Base-by-base conservation (phyloP, 2,329 filamentous ascomycete species). In the Fusarium napiforme region DNA sequence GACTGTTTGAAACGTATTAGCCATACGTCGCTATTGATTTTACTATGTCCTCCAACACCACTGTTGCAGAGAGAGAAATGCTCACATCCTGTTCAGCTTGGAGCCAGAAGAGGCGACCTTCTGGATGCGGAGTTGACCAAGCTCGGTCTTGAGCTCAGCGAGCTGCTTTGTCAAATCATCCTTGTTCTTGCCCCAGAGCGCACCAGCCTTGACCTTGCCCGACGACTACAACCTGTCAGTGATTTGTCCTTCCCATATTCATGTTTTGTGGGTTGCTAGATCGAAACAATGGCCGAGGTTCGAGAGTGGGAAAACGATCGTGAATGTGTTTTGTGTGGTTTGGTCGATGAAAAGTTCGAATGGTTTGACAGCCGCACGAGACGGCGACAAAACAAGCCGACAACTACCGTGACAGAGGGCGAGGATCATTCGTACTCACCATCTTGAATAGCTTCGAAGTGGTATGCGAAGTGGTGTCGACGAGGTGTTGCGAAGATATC, bases 151-250 rank as follows among this genome's bases (percentile, higher is more conserved):
- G 85, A 97, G 90, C 87, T 97, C 95, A 81, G 91, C 92, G 83
- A 98, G 92, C 87, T 97, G 95, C 91, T 96, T 97, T 84, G 91
- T 91, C 87, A 99, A 91, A 83, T 99, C 97, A 84, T 97, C 94
- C 93, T 98, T 98, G 93, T 91, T 95, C 94, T 99, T 99, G 89
- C 91, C 92, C 96, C 96, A 98, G 87, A 99, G 94, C 88, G 93
- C 91, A 88, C 91, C 91, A 86, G 96, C 92, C 93, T 98, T 98
- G 88, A 99, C 94, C 91, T 92, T 92, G 79, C 82, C 81, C 78
- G 84, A 84, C 82, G 84, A 85, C 84, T 85, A 77, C 65, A 80
- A 69, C 65, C 70, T 77, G 79, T 81, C 77, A 81, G 79, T 74
- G 71, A 69, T 73, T 67, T 71, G 64, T 69, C 77, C 74, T 59